Evolutionary conservation across 129 eudicot genomes (phyloP), one percentile per base, ranked within the genome.

Genomic region (Saposhnikovia divaricata): DNA sequence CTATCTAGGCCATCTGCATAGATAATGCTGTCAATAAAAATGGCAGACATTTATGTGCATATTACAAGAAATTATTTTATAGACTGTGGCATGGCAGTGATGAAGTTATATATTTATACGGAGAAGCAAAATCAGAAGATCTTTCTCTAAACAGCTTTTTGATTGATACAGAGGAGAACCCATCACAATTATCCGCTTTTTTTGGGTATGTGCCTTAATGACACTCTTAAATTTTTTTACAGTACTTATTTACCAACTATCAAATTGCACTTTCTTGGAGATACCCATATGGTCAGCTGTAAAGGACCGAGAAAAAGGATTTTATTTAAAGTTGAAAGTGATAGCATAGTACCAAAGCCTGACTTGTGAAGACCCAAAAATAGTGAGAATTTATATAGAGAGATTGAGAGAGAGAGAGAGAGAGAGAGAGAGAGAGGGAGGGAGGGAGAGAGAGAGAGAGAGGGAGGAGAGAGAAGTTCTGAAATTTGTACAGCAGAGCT

Each of bases 141-240:
- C 34, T 81, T 71, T 51, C 83, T 23, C 61, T 46, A 74, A 77
- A 37, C 80, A 63, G 55, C 48, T 46, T 48, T 79, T 80, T 74
- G 53, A 82, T 55, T 69, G 69, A 45, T 61, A 10, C 69, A 61
- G 69, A 61, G 69, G 28, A 25, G 4, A 45, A 72, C 43, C 48
- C 65, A 74, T 74, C 77, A 74, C 28, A 11, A 10, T 74, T 74
- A 23, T 40, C 53, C 73, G 11, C 43, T 50, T 44, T 55, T 47
- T 74, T 82, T 66, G 82, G 80, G 74, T 77, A 84, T 53, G 50
- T 81, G 77, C 47, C 45, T 71, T 77, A 72, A 76, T 57, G 84
- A 39, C 76, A 43, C 42, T 14, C 80, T 31, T 50, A 2, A 68
- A 68, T 68, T 68, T 28, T 68, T 28, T 68, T 68, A 68, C 40